Evolutionary conservation across 1,284 basidiomycete genomes (phyloP).

Genomic region (Pholiota adiposa): DNA sequence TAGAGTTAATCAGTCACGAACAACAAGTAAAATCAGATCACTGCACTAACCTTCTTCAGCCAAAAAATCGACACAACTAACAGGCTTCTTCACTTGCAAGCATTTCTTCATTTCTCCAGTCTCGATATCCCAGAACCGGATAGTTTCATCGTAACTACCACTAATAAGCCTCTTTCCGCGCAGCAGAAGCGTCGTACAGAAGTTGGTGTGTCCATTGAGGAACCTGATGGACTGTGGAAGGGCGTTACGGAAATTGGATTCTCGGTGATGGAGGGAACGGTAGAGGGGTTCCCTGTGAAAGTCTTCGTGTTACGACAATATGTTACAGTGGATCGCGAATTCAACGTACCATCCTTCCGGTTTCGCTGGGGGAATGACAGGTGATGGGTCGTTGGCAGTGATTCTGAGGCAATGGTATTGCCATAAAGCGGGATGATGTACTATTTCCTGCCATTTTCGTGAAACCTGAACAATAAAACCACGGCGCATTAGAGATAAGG

Average conservation of each 20-base stretch:
- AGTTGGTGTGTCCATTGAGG: constrained; percentile 85
- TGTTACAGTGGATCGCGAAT: too few species aligned
- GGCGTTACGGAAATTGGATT: constrained; percentile 81
- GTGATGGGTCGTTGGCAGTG: constrained; percentile 76
- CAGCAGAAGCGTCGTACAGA: constrained; percentile 83
- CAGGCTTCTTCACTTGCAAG: constrained; percentile 81
- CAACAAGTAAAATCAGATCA: constrained; percentile 1
- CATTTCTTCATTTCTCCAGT: constrained; percentile 83
- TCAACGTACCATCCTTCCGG: constrained; percentile 77
- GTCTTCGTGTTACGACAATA: too few species aligned
- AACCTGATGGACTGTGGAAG: constrained; percentile 79
- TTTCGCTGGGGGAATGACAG: constrained; percentile 59
- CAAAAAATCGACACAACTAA: constrained; percentile 89
- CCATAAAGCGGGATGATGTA: constrained; percentile 80
- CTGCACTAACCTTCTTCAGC: constrained; percentile 69
- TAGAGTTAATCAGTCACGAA: background rate
- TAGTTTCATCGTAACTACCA: constrained; percentile 90
- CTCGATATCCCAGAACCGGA: constrained; percentile 86
- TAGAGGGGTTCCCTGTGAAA: constrained; percentile 74
- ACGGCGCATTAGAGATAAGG: background rate
- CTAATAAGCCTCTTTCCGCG: constrained; percentile 82
- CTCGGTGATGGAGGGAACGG: constrained; percentile 82
- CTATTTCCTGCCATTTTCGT: constrained; percentile 72
- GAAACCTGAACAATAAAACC: constrained; percentile 78
- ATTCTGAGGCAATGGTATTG: constrained; percentile 74